Base-by-base conservation (phyloP, 2,329 filamentous ascomycete genomes). In the Fusarium sp. region DNA sequence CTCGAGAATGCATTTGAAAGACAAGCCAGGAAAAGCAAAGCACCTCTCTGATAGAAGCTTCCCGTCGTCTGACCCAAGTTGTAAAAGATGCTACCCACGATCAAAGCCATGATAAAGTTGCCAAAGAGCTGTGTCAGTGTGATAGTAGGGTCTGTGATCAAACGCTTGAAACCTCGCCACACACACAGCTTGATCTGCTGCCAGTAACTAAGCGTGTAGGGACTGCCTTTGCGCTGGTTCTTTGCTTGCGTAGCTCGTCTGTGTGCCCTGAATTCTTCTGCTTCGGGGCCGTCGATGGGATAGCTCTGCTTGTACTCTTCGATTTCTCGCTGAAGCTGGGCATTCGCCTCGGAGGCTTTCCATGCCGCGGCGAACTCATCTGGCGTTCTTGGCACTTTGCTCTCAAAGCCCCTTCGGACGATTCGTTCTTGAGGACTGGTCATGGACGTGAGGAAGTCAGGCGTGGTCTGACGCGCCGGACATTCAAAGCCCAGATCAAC, bases 391-490 rank as follows among this genome's bases (percentile, higher is more conserved):
- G 75, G 75, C 0, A 74, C 72, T 0, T 62, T 65, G 6, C 63
- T 65, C 54, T 76, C 71, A 25, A 70, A 76, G 0, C 75, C 75
- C 0, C 66, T 63, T 19, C 68, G 66, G 0, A 73, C 56, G 17
- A 71, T 55, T 17, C 76, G 71, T 41, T 78, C 76, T 2, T 67
- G 57, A 0, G 75, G 72, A 21, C 70, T 74, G 1, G 80, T 83
- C 35, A 84, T 78, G 0, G 80, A 80, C 1, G 68, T 91, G 15
- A 92, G 72, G 72, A 91, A 92, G 68, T 92, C 89, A 0, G 89
- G 86, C 1, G 88, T 91, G 0, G 89, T 92, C 65, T 87, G 77
- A 25, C 78, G 68, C 0, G 72, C 69, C 1, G 77, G 77, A 25
- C 74, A 89, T 10, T 84, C 78, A 58, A 90, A 92, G 0, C 88